phyloP scores from a whole-genome alignment of 371 early-diverging fungal species.

The Apophysomyces trapeziformis region DNA sequence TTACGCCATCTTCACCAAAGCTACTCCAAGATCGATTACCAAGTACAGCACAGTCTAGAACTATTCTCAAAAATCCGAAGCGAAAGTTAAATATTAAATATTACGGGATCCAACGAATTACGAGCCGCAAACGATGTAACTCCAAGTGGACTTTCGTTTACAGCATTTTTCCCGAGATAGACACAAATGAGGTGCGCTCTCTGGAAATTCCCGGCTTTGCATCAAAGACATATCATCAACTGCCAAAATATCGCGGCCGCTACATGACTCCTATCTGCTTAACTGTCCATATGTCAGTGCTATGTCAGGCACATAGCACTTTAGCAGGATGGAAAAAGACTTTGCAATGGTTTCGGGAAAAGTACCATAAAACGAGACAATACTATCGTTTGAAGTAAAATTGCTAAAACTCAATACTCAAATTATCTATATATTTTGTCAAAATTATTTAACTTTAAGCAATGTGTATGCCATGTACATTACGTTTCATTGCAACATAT shows the following conservation, averaged over 20 bases:
- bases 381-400: background rate
- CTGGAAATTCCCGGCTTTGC: background rate
- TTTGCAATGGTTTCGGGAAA: background rate
- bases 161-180: background rate
- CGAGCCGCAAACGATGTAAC: background rate
- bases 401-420: background rate
- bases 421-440: background rate
- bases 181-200: background rate
- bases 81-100: background rate
- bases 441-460: background rate
- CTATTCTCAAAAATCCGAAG: background rate
- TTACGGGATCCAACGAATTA: constrained; percentile 3
- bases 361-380: background rate
- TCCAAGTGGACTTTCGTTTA: background rate
- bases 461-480: too few species aligned
- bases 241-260: background rate
- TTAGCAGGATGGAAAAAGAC: background rate
- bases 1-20: background rate
- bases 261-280: constrained; percentile 12
- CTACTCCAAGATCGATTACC: background rate
- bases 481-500: too few species aligned
- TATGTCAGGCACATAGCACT: constrained; percentile 1
- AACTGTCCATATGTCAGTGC: constrained; percentile 9
- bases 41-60: background rate
- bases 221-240: background rate